phyloP scores from a whole-genome alignment of 805 yeast genomes.

The Cyberlindnera maritima region DNA sequence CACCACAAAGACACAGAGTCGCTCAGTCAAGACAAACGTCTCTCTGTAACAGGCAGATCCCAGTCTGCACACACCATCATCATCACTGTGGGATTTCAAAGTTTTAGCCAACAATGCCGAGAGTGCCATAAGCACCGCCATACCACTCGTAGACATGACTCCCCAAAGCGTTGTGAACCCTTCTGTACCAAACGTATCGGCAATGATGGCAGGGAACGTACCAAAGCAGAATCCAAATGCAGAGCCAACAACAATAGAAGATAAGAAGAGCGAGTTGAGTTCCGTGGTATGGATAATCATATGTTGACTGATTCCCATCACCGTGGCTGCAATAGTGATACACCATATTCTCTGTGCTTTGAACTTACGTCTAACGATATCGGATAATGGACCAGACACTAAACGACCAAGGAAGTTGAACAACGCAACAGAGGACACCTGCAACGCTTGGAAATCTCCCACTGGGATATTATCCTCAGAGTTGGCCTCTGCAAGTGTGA shows the following conservation, averaged over 20 bases:
- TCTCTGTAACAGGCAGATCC: slow-evolving; percentile 49
- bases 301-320: slow-evolving; percentile 38
- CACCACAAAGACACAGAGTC: slow-evolving; percentile 11
- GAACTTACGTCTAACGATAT: slow-evolving; percentile 48
- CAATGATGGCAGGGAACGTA: slow-evolving; percentile 70
- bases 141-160: slow-evolving; percentile 66
- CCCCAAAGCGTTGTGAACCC: slow-evolving; percentile 80
- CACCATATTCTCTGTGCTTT: slow-evolving; percentile 68
- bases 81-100: slow-evolving; percentile 43
- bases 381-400: slow-evolving; percentile 64
- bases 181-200: slow-evolving; percentile 66
- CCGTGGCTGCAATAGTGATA: slow-evolving; percentile 39
- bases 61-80: slow-evolving; percentile 39
- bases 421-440: slow-evolving; percentile 64
- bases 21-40: slow-evolving; percentile 33
- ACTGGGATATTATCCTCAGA: slow-evolving; percentile 28
- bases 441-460: slow-evolving; percentile 60
- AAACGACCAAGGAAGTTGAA: slow-evolving; percentile 66
- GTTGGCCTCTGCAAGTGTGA: slow-evolving; percentile 37
- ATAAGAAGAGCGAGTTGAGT: slow-evolving; percentile 40
- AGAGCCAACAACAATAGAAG: slow-evolving; percentile 57
- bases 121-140: slow-evolving; percentile 49
- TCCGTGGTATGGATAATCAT: slow-evolving; percentile 35
- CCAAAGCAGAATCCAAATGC: slow-evolving; percentile 74
- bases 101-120: slow-evolving; percentile 55